A percentile compares a stretch with the other conserved stretches of the same genome.
Evolutionary conservation across 306 rosid genomes (phyloP).

Genomic region (Erythrophleum fordii): DNA sequence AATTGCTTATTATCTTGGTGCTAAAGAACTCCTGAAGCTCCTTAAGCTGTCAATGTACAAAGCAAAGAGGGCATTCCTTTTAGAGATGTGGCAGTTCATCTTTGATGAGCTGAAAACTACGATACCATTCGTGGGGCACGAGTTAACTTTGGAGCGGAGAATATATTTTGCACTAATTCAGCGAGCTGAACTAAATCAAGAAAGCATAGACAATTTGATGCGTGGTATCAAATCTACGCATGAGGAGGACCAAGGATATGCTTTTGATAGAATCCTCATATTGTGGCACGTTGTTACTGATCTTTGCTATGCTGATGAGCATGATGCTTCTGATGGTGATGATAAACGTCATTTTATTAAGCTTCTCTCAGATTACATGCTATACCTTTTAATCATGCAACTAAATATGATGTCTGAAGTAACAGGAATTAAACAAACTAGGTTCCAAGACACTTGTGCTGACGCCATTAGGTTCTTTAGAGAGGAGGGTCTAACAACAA

Average conservation of each 20-base stretch:
- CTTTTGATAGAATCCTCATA: neutral
- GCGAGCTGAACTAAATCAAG: neutral
- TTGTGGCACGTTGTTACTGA: slow-evolving; percentile 30
- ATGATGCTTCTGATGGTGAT: neutral
- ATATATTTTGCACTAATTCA: neutral
- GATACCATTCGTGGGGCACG: no score
- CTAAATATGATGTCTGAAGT: neutral
- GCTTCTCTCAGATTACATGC: neutral
- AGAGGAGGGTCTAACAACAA: neutral
- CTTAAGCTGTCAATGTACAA: neutral
- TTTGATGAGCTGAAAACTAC: neutral
- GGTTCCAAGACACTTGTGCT: neutral
- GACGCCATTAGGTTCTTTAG: neutral
- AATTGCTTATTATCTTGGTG: neutral
- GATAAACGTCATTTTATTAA: neutral
- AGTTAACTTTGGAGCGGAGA: neutral
- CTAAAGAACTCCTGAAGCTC: neutral
- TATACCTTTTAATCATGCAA: neutral
- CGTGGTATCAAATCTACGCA: neutral
- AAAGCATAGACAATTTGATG: neutral
- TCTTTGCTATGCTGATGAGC: neutral
- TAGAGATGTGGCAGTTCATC: neutral
- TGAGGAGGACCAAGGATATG: neutral
- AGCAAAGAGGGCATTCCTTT: neutral
- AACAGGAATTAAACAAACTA: neutral